These are phyloP conservation scores for Hymenoscyphus occultus DNA, from an alignment of 2,329 filamentous ascomycete species.

Conservation along the genomic window DNA sequence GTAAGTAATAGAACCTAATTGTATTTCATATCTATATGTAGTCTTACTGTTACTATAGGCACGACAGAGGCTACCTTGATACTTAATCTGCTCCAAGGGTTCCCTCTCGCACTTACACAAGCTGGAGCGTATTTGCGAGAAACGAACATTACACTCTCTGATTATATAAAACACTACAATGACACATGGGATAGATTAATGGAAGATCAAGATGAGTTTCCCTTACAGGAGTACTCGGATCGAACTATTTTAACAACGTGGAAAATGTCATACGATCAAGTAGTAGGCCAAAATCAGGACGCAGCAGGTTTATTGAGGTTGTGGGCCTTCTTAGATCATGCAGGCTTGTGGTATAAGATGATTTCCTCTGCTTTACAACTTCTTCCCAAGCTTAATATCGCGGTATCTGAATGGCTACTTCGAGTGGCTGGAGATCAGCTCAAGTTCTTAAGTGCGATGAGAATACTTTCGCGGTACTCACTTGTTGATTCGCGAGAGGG, in stretches of 20 bases:
- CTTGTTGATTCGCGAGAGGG: slow-evolving; percentile 15
- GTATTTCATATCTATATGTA: slow-evolving; percentile 8
- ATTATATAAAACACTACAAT: slow-evolving; percentile 42
- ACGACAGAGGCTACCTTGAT: slow-evolving; percentile 10
- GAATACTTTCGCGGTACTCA: slow-evolving; percentile 37
- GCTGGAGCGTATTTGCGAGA: slow-evolving; percentile 45
- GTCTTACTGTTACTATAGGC: slow-evolving; percentile 11
- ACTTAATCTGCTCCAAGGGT: slow-evolving; percentile 33
- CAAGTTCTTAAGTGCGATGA: background rate
- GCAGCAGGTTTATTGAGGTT: slow-evolving; percentile 40
- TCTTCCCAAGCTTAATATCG: slow-evolving; percentile 5
- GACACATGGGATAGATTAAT: slow-evolving; percentile 39
- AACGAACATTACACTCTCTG: slow-evolving; percentile 41
- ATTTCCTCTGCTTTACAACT: slow-evolving; percentile 31
- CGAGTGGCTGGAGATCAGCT: background rate
- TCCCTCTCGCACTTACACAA: slow-evolving; percentile 46
- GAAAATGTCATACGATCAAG: slow-evolving; percentile 40
- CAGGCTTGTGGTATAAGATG: slow-evolving; percentile 44
- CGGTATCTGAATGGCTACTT: background rate
- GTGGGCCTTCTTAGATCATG: slow-evolving; percentile 35
- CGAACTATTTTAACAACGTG: slow-evolving; percentile 39
- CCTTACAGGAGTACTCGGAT: slow-evolving; percentile 39
- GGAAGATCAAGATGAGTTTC: slow-evolving; percentile 36
- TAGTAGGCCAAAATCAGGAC: slow-evolving; percentile 32
- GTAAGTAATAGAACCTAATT: slow-evolving; percentile 13